phyloP scores from a whole-genome alignment of 441 rosid species.

The Erysimum pusillum region DNA sequence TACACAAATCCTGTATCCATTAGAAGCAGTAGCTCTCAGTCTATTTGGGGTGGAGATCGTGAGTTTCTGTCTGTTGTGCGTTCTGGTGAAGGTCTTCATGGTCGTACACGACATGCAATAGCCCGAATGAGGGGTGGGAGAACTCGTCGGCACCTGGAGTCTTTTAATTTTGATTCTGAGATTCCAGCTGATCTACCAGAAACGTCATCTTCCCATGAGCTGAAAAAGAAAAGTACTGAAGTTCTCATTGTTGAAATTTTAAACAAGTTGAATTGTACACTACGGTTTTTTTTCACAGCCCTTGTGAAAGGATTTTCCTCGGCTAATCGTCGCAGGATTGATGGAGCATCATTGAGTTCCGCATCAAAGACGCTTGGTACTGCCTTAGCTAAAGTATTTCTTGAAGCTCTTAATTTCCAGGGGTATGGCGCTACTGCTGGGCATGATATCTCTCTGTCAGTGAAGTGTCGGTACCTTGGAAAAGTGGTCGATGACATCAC shows the following conservation, averaged over 20 bases:
- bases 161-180: conserved; percentile 80
- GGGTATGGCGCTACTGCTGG: conserved; percentile 75
- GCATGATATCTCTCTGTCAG: conserved; percentile 67
- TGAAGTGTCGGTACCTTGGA: conserved; percentile 94
- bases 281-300: conserved; percentile 83
- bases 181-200: conserved; percentile 65
- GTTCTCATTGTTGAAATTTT: conserved; percentile 77
- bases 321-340: conserved; percentile 94
- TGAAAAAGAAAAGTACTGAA: conserved; percentile 84
- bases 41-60: conserved; percentile 85
- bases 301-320: conserved; percentile 94
- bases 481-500: conserved; percentile 89
- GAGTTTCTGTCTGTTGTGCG: conserved; percentile 87
- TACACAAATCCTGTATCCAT: conserved; percentile 83
- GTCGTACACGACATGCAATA: conserved; percentile 88
- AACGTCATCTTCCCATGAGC: conserved; percentile 64
- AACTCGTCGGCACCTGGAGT: conserved; percentile 82
- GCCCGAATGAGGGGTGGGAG: conserved; percentile 95
- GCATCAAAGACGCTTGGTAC: conserved; percentile 91
- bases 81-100: conserved; percentile 79
- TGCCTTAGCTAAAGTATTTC: conserved; percentile 84
- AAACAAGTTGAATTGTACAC: conserved; percentile 76
- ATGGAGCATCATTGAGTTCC: conserved; percentile 75
- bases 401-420: conserved; percentile 85
- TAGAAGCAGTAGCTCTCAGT: conserved; percentile 72